A percentile compares a stretch with the other conserved stretches of the same genome.
Evolutionary conservation across 2,329 filamentous ascomycete genomes (phyloP).

Genomic region (Zalaria obscura): DNA sequence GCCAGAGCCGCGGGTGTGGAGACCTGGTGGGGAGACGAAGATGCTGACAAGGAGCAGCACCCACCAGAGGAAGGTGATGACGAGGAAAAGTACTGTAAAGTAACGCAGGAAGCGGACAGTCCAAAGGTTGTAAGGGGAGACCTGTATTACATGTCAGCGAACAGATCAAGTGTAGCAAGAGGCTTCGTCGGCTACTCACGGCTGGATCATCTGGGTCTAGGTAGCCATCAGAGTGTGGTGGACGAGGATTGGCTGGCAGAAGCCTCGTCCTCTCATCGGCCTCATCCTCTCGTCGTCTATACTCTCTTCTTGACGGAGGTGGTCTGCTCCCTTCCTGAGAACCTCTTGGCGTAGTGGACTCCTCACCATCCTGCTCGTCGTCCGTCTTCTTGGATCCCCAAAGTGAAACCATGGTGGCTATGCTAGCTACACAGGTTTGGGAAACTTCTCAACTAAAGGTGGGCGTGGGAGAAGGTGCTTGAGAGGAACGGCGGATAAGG

Average conservation of each 20-base stretch:
- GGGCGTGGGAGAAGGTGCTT: too few species aligned
- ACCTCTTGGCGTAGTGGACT: constrained; percentile 12
- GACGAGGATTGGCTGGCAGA: constrained; percentile 41
- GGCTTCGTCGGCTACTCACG: constrained; percentile 33
- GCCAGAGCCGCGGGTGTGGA: constrained; percentile 77
- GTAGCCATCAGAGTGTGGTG: constrained; percentile 50
- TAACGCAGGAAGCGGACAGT: constrained; percentile 69
- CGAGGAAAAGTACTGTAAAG: constrained; percentile 61
- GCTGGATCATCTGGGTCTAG: constrained; percentile 70
- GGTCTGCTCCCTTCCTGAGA: constrained; percentile 5
- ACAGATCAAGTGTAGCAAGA: neutral
- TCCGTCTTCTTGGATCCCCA: constrained; percentile 40
- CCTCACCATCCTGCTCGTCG: constrained; percentile 20
- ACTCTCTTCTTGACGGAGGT: constrained; percentile 15
- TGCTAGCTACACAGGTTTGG: too few species aligned
- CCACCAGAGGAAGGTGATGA: constrained; percentile 84
- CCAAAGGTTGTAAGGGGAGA: constrained; percentile 90
- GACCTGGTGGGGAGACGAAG: constrained; percentile 78
- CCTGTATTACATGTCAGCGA: constrained; percentile 22
- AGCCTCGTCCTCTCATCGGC: constrained; percentile 51
- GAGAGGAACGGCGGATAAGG: too few species aligned
- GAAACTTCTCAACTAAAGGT: too few species aligned
- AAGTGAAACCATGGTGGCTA: constrained; percentile 34
- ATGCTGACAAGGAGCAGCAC: constrained; percentile 71
- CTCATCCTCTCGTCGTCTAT: constrained; percentile 21